A percentile compares a stretch with the other conserved stretches of the same genome.
phyloP scores from a whole-genome alignment of 352 stramenopile species.

The Phytophthora podocarpi region DNA sequence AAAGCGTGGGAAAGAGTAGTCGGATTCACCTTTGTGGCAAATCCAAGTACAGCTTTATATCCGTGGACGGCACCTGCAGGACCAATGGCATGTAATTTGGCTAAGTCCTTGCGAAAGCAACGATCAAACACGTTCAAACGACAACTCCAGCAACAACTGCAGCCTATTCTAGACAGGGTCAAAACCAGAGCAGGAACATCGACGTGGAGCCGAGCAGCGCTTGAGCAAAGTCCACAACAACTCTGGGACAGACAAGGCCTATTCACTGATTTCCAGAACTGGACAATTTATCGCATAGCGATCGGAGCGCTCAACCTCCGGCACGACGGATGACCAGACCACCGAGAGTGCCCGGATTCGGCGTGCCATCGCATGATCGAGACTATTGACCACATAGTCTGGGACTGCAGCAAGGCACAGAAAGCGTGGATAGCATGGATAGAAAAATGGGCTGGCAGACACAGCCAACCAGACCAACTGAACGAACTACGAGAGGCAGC shows the following conservation, averaged over 20 bases:
- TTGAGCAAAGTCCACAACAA: too few species aligned
- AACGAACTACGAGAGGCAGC: background rate
- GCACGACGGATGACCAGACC: background rate
- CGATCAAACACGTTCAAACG: background rate
- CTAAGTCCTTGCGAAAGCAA: background rate
- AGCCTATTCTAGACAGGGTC: background rate
- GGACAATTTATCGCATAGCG: too few species aligned
- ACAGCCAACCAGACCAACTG: background rate
- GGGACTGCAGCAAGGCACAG: background rate
- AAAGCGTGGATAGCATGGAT: background rate
- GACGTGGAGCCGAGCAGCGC: background rate
- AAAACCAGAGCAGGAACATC: background rate
- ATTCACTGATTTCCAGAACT: too few species aligned
- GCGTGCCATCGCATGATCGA: background rate
- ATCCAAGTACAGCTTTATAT: background rate
- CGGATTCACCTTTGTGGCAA: background rate
- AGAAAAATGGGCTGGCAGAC: background rate
- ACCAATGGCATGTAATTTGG: background rate
- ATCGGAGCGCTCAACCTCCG: background rate
- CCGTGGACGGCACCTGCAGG: background rate
- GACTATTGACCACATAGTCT: background rate
- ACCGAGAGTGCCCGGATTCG: background rate
- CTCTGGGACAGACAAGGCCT: too few species aligned
- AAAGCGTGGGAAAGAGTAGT: background rate
- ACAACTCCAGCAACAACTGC: background rate